A percentile compares a stretch with the other conserved stretches of the same genome.
These are phyloP conservation scores for Cymbopogon citratus DNA, from an alignment of 176 grass and related monocot species.

Conservation along the genomic window DNA sequence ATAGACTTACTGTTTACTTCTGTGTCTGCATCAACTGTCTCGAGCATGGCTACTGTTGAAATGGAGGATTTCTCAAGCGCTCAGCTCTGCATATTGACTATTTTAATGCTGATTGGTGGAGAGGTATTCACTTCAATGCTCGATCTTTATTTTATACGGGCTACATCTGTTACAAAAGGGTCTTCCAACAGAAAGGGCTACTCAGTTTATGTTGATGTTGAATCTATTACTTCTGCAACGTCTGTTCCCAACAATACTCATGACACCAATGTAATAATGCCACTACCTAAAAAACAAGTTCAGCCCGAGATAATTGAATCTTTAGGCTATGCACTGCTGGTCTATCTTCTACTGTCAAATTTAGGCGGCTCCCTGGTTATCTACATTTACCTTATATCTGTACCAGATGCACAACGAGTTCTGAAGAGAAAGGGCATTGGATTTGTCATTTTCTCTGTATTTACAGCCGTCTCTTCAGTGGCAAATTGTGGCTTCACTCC, in stretches of 20 bases:
- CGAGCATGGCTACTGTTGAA: conserved; percentile 74
- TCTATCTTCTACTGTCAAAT: conserved; percentile 46
- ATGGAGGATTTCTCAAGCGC: conserved; percentile 64
- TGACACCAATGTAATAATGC: neutral
- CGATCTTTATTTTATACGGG: conserved; percentile 43
- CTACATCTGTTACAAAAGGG: conserved; percentile 27
- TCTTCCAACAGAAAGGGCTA: conserved; percentile 14
- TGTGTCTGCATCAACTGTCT: conserved; percentile 68
- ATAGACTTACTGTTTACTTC: conserved; percentile 61
- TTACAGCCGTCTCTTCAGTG: conserved; percentile 60
- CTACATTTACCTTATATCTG: conserved; percentile 50
- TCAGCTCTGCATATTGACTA: conserved; percentile 56
- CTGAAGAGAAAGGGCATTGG: conserved; percentile 46
- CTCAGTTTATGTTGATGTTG: conserved; percentile 29
- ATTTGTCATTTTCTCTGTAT: conserved; percentile 50
- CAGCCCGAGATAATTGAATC: conserved; percentile 29
- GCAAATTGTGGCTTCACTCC: conserved; percentile 83
- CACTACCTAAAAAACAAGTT: conserved; percentile 21
- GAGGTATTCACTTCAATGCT: conserved; percentile 76
- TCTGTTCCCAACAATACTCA: neutral
- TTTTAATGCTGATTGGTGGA: conserved; percentile 61
- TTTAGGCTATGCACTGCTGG: conserved; percentile 43
- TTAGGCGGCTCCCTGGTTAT: conserved; percentile 40
- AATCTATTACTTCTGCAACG: conserved; percentile 17
- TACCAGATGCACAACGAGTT: conserved; percentile 39